A percentile compares a stretch with the other conserved stretches of the same genome.
These are phyloP conservation scores for Candida yuanshanica DNA, from an alignment of 805 yeast species.

Conservation along the genomic window DNA sequence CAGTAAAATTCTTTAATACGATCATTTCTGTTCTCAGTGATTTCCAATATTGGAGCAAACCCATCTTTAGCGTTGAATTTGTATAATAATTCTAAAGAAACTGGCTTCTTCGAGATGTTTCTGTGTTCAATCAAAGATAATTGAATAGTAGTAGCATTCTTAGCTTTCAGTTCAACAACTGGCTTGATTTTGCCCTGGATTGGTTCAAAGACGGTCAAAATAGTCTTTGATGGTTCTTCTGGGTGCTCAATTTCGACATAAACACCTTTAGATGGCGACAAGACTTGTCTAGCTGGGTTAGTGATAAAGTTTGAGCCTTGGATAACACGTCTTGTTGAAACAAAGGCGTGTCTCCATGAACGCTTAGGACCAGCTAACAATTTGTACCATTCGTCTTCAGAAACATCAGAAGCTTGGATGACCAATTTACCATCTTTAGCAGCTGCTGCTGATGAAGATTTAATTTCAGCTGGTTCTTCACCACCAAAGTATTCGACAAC, in stretches of 20 bases:
- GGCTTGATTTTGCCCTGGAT: conserved; percentile 65
- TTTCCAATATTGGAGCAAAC: conserved; percentile 91
- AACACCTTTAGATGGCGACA: conserved; percentile 65
- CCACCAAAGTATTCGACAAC: conserved; percentile 87
- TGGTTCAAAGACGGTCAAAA: conserved; percentile 60
- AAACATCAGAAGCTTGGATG: conserved; percentile 35
- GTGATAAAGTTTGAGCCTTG: conserved; percentile 77
- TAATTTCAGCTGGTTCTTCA: conserved; percentile 39
- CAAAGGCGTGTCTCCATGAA: conserved; percentile 90
- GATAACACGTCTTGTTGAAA: conserved; percentile 71
- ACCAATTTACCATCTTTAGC: conserved; percentile 28
- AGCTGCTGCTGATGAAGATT: conserved; percentile 22
- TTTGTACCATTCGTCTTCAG: conserved; percentile 58
- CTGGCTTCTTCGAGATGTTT: conserved; percentile 71
- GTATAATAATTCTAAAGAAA: conserved; percentile 72
- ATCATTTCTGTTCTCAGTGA: conserved; percentile 83
- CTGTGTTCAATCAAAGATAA: conserved; percentile 81
- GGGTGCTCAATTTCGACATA: conserved; percentile 57
- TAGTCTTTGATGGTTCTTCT: conserved; percentile 47
- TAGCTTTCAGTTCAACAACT: conserved; percentile 57
- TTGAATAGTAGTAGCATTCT: conserved; percentile 48
- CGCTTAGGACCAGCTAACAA: conserved; percentile 72
- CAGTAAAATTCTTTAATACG: conserved; percentile 96
- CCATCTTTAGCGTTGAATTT: conserved; percentile 80
- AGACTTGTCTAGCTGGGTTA: conserved; percentile 75